These are phyloP conservation scores for Xylaria sp. DNA, from an alignment of 2,329 filamentous ascomycete genomes.

Conservation along the genomic window DNA sequence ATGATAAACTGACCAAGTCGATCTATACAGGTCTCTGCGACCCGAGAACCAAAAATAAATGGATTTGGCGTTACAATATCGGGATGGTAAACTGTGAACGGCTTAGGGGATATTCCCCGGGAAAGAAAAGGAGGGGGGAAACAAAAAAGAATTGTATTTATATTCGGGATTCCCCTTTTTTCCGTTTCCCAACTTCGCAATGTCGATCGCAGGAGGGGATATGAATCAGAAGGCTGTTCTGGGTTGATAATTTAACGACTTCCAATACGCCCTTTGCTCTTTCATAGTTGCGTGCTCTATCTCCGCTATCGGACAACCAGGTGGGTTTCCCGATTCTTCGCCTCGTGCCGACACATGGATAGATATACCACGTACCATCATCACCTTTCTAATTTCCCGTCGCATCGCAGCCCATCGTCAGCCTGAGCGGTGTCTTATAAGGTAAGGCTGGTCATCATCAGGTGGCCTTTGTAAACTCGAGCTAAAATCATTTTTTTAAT, in stretches of 20 bases:
- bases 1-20: constrained; percentile 12
- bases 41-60: constrained; percentile 82
- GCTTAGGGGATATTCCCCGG: constrained; percentile 27
- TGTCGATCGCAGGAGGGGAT: constrained; percentile 18
- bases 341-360: too few relatives aligned
- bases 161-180: constrained; percentile 40
- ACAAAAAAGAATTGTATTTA: constrained; percentile 39
- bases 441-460: background rate
- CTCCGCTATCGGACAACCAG: constrained; percentile 36
- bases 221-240: constrained; percentile 19
- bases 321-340: constrained; percentile 43
- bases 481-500: too few relatives aligned
- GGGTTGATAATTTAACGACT: constrained; percentile 23
- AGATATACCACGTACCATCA: too few relatives aligned
- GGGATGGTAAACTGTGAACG: constrained; percentile 30
- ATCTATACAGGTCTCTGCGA: constrained; percentile 65
- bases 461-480: background rate
- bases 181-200: constrained; percentile 17
- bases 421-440: too few relatives aligned
- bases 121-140: constrained; percentile 19
- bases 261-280: background rate
- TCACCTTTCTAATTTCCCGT: constrained; percentile 1
- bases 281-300: background rate
- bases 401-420: too few relatives aligned
- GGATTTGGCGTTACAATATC: constrained; percentile 22